These are phyloP conservation scores for Cystobasidium sp. DNA, from an alignment of 1,284 basidiomycete species.

Conservation along the genomic window DNA sequence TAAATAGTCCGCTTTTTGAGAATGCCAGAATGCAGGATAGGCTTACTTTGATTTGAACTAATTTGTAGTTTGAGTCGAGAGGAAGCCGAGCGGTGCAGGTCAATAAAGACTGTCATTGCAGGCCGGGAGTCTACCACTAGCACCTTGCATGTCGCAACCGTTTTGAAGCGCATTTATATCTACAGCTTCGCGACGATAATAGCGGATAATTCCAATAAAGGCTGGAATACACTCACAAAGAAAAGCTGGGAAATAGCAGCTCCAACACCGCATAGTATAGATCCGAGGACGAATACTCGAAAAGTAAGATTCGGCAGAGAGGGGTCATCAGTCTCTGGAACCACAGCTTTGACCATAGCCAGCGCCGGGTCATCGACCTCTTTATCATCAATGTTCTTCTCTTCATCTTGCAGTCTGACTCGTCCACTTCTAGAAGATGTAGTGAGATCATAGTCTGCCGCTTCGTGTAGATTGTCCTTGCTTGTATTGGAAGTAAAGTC, in stretches of 20 bases:
- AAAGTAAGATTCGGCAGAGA: slow-evolving; percentile 62
- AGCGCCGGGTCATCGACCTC: slow-evolving; percentile 28
- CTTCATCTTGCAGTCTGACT: slow-evolving; percentile 16
- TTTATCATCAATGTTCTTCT: neutral
- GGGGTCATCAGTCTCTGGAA: slow-evolving; percentile 63
- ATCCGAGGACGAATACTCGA: slow-evolving; percentile 62
- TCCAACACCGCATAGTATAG: slow-evolving; percentile 62
- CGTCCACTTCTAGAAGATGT: slow-evolving; percentile 6
- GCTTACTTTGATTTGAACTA: slow-evolving; percentile 44
- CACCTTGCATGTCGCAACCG: neutral
- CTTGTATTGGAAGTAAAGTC: slow-evolving; percentile 9
- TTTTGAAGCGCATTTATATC: slow-evolving; percentile 22
- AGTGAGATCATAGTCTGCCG: slow-evolving; percentile 13
- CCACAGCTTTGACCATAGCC: slow-evolving; percentile 54
- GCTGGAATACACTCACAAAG: slow-evolving; percentile 15
- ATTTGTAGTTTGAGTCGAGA: too few species aligned
- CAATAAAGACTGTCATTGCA: too few species aligned
- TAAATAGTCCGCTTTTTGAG: slow-evolving; percentile 48
- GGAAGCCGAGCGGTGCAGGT: too few species aligned
- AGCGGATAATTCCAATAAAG: too few species aligned
- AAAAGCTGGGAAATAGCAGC: slow-evolving; percentile 60
- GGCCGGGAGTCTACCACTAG: too few species aligned
- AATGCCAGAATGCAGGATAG: neutral
- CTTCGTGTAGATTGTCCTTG: slow-evolving; percentile 16
- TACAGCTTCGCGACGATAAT: slow-evolving; percentile 10